A percentile compares a stretch with the other conserved stretches of the same genome.
Evolutionary conservation across 257 asterid genomes (phyloP).

Genomic region (Cynanchum wilfordii): DNA sequence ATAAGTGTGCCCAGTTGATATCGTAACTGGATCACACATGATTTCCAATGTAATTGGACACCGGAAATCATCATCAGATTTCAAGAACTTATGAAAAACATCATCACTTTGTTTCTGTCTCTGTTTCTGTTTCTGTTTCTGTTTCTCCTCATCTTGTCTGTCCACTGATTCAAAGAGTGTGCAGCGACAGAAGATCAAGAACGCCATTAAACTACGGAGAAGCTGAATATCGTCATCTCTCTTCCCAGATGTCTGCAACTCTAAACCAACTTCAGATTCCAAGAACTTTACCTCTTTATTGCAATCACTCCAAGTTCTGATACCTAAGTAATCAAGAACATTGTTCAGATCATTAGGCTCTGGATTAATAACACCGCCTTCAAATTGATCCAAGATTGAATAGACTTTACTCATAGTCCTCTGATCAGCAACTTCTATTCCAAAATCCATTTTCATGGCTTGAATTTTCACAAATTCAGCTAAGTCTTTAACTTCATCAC

Average conservation of each 20-base stretch:
- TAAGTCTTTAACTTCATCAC: slow-evolving; percentile 47
- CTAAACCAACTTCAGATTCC: slow-evolving; percentile 41
- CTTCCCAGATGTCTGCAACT: slow-evolving; percentile 33
- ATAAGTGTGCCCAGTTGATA: slow-evolving; percentile 78
- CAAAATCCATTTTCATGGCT: slow-evolving; percentile 32
- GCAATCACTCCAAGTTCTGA: slow-evolving; percentile 59
- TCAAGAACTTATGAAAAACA: slow-evolving; percentile 24
- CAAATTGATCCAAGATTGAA: slow-evolving; percentile 29
- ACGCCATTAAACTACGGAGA: slow-evolving; percentile 43
- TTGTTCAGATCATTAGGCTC: slow-evolving; percentile 36
- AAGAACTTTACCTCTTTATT: slow-evolving; percentile 45
- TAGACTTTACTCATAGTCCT: slow-evolving; percentile 26
- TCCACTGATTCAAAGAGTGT: slow-evolving; percentile 34
- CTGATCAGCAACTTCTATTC: slow-evolving; percentile 41
- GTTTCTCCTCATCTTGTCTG: neutral
- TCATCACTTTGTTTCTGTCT: neutral
- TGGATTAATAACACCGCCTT: slow-evolving; percentile 38
- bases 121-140: neutral
- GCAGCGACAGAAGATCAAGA: slow-evolving; percentile 64
- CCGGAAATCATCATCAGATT: slow-evolving; percentile 67
- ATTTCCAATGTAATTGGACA: slow-evolving; percentile 81
- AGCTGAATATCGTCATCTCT: slow-evolving; percentile 32
- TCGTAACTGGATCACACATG: slow-evolving; percentile 78
- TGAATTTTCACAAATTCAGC: slow-evolving; percentile 49
- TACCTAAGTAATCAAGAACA: slow-evolving; percentile 52